Evolutionary conservation across 2,329 filamentous ascomycete genomes (phyloP), one percentile per base, ranked within the genome.

Genomic region (Aureobasidium melanogenum): DNA sequence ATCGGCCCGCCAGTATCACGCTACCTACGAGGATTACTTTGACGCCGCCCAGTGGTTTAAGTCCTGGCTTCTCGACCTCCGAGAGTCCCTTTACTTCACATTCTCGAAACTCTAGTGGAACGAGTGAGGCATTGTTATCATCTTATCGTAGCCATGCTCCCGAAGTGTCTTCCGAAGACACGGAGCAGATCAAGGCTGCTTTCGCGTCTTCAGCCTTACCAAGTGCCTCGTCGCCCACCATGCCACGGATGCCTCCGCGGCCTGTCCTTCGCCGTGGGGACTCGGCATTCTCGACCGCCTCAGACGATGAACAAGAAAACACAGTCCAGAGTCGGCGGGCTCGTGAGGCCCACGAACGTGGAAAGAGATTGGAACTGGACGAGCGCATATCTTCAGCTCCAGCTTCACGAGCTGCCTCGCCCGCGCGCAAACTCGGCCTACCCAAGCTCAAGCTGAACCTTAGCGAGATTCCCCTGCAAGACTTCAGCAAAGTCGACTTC

Each of bases 301-400:
- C 58, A 4, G 58, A 63, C 17, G 55, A 47, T 22, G 57, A 63
- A 14, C 54, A 55, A 17, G 44, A 48, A 12, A 59, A 60, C 7
- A 63, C 61, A 0, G 58, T 60, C 5, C 61, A 63, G 24, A 55
- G 60, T 17, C 39, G 57, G n/a, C 66, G 68, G 19, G 69, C 68
- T 9, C 64, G 65, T 12, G 67, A 70, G 48, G 71, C 72, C 9
- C 69, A 71, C 34, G 70, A 73, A 51, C 64, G 71, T 46, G 72
- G 68, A n/a, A 73, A 72, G 61, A 67, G 67, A 6, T 63, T 72
- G 24, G 71, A 73, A 57, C 62, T 63, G 1, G 67, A 69, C 28
- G 68, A 72, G 57, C 65, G 67, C 28, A 60, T 65, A 26, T 64
- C 60, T 22, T 72, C 70, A 7, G 66, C 67, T 24, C 67, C 69